A percentile compares a stretch with the other conserved stretches of the same genome.
Conservation (phyloP, 2,329 filamentous ascomycete species). For the Aureobasidium sp. region DNA sequence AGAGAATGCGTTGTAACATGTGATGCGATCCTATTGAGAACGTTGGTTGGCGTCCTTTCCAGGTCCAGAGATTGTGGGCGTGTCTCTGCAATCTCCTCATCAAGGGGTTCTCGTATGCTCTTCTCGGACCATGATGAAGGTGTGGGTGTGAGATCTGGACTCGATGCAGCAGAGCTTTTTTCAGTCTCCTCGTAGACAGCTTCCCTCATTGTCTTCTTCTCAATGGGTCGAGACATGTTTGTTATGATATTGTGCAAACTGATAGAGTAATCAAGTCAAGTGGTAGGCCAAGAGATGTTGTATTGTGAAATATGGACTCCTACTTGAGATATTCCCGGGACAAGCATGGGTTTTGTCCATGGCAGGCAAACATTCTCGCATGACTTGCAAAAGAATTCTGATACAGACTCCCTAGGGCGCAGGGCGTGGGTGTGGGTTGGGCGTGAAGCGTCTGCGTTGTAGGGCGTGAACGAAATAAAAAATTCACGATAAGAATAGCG, state of each 20-base stretch:
- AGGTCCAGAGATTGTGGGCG: neutral
- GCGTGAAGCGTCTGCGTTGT: neutral
- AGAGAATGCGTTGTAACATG: constrained; percentile 27
- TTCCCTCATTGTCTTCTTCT: neutral
- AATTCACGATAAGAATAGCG: neutral
- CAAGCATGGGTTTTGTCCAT: constrained; percentile 1
- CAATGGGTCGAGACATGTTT: neutral
- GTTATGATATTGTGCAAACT: neutral
- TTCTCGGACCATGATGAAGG: constrained; percentile 1
- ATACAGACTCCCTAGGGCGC: constrained; percentile 7
- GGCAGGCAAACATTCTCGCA: neutral
- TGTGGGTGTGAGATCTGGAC: neutral
- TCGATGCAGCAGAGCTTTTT: neutral
- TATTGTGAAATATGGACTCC: neutral
- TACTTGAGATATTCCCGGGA: neutral
- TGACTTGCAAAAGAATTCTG: neutral
- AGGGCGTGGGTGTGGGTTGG: constrained; percentile 6
- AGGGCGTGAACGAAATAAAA: constrained; percentile 2
- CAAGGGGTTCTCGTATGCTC: neutral
- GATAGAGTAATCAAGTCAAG: neutral
- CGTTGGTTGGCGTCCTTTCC: constrained; percentile 14
- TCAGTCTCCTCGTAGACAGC: neutral
- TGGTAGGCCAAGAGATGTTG: neutral
- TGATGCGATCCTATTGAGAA: constrained; percentile 26
- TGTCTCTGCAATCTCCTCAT: neutral